Evolutionary conservation across 345 rosid species (phyloP), one percentile per base, ranked within the genome.

Genomic region (Salix dunnii): DNA sequence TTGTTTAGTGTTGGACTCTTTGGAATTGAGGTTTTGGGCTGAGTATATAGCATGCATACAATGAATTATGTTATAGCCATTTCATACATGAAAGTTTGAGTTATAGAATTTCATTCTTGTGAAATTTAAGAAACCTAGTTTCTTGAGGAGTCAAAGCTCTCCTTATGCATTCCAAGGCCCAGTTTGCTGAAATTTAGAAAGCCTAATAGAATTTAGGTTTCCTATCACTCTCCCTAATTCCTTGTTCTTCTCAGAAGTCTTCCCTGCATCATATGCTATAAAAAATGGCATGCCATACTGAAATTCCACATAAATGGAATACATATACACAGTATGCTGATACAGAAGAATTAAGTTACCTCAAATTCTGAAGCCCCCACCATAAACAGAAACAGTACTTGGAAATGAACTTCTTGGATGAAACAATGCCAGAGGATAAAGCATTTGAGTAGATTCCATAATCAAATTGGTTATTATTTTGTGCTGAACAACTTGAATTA

Each of bases 281-380:
- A 28, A 49, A 42, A 71, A 71, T 53, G 18, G 33, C 40, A 55
- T n/a, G 58, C 3, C 28, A 53, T 23, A 51, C 16, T 38, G 48
- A 28, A 71, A 11, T 51, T 20, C 17, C 18, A 46, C 3, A n/a
- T 7, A 33, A 18, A 53, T n/a, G 7, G 14, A 36, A 62, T 38
- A 62, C 36, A 49, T 46, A 65, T 16, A 16, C 18, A 46, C 14
- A 42, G 46, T 46, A 16, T 46, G 51, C 51, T 46, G 51, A 16
- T 46, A 46, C 21, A 42, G 27, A 40, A 33, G 30, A 27, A 35
- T 60, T 13, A 49, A 16, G 7, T 71, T 75, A 95, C 99, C 99
- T 95, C 78, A 96, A 86, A 84, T 96, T 96, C 86, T 93, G 98
- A 67, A 96, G 91, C n/a, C 99, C 99, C 99, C 98, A 96, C 99